Evolutionary conservation across 345 rosid genomes (phyloP).

Genomic region (Euphorbia pulcherrima): DNA sequence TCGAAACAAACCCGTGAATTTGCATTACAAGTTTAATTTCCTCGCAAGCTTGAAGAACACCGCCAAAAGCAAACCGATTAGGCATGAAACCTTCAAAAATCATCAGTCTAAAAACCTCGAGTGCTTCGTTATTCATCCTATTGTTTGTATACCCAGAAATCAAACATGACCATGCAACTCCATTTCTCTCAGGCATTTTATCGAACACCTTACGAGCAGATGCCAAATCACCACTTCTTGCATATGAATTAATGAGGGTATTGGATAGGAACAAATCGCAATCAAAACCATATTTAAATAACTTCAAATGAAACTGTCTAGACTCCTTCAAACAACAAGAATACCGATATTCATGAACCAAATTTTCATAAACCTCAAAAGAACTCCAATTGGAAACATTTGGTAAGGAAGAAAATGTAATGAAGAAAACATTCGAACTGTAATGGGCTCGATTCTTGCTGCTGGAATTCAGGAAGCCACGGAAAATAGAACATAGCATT

Average conservation of each 20-base stretch:
- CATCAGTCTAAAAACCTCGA: conserved; percentile 48
- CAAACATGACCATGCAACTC: conserved; percentile 74
- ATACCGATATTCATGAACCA: conserved; percentile 32
- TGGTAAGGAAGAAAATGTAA: conserved; percentile 6
- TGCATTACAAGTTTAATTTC: conserved; percentile 61
- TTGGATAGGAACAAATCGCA: conserved; percentile 59
- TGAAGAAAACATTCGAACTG: conserved; percentile 16
- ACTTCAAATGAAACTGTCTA: conserved; percentile 40
- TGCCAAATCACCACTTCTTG: conserved; percentile 37
- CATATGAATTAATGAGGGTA: conserved; percentile 54
- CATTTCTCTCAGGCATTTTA: conserved; percentile 68
- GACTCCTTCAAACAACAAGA: conserved; percentile 39
- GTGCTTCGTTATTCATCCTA: conserved; percentile 52
- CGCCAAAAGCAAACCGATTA: conserved; percentile 61
- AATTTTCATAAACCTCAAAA: conserved; percentile 26
- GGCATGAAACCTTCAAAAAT: conserved; percentile 42
- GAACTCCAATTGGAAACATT: background rate
- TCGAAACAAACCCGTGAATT: conserved; percentile 61
- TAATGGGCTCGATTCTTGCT: conserved; percentile 13
- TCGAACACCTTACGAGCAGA: conserved; percentile 62
- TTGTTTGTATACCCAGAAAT: conserved; percentile 64
- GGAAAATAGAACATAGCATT: conserved; percentile 39
- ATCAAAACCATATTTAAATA: conserved; percentile 47
- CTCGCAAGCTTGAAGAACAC: conserved; percentile 70
- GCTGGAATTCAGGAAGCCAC: conserved; percentile 21